Evolutionary conservation across 179 eudicot genomes (phyloP).

Genomic region (Heliamphora pulchella): DNA sequence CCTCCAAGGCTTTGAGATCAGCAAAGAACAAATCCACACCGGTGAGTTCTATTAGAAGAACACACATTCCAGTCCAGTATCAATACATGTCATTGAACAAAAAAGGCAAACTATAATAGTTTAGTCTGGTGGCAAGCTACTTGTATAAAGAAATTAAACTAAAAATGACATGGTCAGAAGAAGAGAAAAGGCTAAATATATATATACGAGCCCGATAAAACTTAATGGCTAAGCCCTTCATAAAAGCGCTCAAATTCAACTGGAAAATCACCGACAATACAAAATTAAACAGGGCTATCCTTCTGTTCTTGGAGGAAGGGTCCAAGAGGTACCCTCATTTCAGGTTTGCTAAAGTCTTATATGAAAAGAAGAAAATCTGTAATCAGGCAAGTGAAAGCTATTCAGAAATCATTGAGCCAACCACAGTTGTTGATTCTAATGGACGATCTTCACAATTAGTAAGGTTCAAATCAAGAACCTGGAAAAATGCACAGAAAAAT

Average conservation of each 20-base stretch:
- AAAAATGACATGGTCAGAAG: not conserved
- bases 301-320: not conserved
- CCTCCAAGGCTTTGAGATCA: constrained; percentile 73
- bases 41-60: constrained; percentile 50
- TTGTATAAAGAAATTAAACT: not conserved
- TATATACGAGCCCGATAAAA: not conserved
- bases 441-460: not conserved
- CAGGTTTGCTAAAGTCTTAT: not conserved
- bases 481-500: too few relatives aligned
- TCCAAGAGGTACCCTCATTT: not conserved
- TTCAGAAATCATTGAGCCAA: not conserved
- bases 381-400: not conserved
- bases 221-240: not conserved
- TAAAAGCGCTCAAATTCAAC: not conserved
- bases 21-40: constrained; percentile 72
- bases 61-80: constrained; percentile 1
- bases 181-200: not conserved
- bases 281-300: not conserved
- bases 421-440: not conserved
- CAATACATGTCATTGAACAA: not conserved
- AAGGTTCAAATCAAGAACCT: too few relatives aligned
- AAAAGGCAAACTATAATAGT: not conserved
- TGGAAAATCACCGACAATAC: not conserved
- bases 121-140: not conserved
- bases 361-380: not conserved